Conservation (phyloP, 176 grass and related monocot species). For the Triticum dicoccoides region DNA sequence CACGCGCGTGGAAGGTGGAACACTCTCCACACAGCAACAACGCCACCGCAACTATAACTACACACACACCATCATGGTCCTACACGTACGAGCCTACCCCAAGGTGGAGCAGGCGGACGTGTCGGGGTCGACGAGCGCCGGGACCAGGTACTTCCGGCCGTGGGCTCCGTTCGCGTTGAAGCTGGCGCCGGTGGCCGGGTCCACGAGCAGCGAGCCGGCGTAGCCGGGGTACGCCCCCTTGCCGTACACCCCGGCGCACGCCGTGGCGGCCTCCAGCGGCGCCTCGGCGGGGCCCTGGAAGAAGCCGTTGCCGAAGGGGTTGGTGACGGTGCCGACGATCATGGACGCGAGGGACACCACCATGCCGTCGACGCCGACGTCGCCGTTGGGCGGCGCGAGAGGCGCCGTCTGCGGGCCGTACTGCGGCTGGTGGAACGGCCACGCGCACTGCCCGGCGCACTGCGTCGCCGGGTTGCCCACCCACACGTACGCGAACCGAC, state of each 20-base stretch:
- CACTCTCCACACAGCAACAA: conserved; percentile 18
- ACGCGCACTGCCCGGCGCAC: conserved; percentile 89
- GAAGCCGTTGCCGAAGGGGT: conserved; percentile 83
- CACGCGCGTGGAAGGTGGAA: conserved; percentile 36
- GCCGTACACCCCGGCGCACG: conserved; percentile 84
- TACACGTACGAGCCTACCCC: conserved; percentile 31
- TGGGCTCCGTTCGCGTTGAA: conserved; percentile 73
- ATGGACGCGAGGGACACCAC: conserved; percentile 84
- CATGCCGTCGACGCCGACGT: conserved; percentile 89
- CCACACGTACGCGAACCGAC: conserved; percentile 86
- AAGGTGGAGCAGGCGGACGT: conserved; percentile 74
- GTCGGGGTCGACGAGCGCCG: conserved; percentile 78
- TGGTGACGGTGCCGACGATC: conserved; percentile 74
- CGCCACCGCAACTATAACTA: neutral
- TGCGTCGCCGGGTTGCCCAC: conserved; percentile 81
- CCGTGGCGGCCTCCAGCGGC: conserved; percentile 88
- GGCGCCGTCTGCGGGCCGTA: conserved; percentile 85
- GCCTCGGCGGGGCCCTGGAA: conserved; percentile 72
- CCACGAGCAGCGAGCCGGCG: conserved; percentile 61
- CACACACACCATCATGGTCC: neutral
- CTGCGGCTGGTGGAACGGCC: conserved; percentile 93
- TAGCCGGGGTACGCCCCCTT: conserved; percentile 89
- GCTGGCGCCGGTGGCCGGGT: conserved; percentile 59
- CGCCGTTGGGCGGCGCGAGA: conserved; percentile 81
- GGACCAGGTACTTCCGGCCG: conserved; percentile 77